These are phyloP conservation scores for Manihot esculenta DNA, from an alignment of 441 rosid species.

Conservation along the genomic window DNA sequence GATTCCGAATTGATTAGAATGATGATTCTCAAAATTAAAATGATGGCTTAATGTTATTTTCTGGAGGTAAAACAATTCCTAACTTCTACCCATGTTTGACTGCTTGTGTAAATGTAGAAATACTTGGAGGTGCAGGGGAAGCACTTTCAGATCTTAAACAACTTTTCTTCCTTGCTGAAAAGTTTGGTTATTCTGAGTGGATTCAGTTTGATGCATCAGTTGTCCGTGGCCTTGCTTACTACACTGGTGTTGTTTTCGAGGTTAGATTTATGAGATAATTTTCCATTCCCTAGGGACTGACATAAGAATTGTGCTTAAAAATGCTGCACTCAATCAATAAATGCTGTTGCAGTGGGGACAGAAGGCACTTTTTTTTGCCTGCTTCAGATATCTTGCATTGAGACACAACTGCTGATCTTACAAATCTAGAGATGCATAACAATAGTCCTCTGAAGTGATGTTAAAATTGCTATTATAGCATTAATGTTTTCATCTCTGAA, in stretches of 20 bases:
- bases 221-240: conserved; percentile 95
- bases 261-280: conserved; percentile 40
- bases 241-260: conserved; percentile 95
- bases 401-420: background rate
- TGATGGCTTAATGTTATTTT: background rate
- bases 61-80: background rate
- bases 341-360: background rate
- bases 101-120: conserved; percentile 40
- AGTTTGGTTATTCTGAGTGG: conserved; percentile 87
- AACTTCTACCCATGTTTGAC: conserved; percentile 6
- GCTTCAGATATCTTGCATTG: background rate
- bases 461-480: too few species aligned
- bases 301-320: background rate
- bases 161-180: conserved; percentile 81
- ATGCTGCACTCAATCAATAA: background rate
- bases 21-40: background rate
- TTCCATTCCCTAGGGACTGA: background rate
- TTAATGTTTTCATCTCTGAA: too few species aligned
- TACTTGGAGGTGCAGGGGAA: conserved; percentile 77
- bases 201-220: conserved; percentile 94
- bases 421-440: background rate
- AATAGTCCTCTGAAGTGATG: background rate
- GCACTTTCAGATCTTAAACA: conserved; percentile 74
- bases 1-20: background rate
- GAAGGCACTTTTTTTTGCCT: background rate